A percentile compares a stretch with the other conserved stretches of the same genome.
These are phyloP conservation scores for Plectosphaerella cucumerina DNA, from an alignment of 2,329 filamentous ascomycete genomes.

Conservation along the genomic window DNA sequence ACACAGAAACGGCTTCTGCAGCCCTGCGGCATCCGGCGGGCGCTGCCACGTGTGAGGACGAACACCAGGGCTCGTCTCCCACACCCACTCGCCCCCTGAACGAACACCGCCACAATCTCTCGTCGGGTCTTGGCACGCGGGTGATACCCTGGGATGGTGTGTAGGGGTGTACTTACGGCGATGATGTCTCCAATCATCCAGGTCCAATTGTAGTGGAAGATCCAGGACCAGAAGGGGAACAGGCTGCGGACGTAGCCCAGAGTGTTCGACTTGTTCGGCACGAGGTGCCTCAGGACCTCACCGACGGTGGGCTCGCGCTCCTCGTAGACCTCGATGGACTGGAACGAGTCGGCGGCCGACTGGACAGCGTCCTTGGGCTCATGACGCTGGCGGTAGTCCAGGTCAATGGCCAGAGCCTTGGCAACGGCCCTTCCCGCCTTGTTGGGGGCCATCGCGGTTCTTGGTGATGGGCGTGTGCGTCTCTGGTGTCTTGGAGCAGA, in stretches of 20 bases:
- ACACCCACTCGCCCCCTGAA: no score
- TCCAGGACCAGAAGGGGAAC: constrained; percentile 47
- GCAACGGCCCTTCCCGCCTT: constrained; percentile 17
- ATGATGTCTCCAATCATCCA: constrained; percentile 14
- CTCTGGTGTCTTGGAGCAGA: neutral
- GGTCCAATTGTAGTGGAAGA: constrained; percentile 26
- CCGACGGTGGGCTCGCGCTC: constrained; percentile 37
- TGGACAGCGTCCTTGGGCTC: constrained; percentile 20
- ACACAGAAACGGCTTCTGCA: neutral
- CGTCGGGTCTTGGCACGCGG: no score
- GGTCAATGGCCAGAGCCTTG: constrained; percentile 24
- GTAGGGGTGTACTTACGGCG: constrained; percentile 5
- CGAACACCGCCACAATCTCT: no score
- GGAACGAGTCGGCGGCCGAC: constrained; percentile 18
- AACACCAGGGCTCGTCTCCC: no score
- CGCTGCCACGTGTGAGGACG: no score
- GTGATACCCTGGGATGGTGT: no score
- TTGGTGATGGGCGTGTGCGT: neutral
- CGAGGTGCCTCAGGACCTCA: constrained; percentile 34
- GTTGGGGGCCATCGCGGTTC: constrained; percentile 12
- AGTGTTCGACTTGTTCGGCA: constrained; percentile 24
- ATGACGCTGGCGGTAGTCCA: constrained; percentile 19
- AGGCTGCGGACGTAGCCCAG: constrained; percentile 32
- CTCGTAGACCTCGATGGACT: constrained; percentile 13
- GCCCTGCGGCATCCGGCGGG: neutral